Evolutionary conservation across 2,329 filamentous ascomycete species (phyloP).

Genomic region (Penicillium sp.): DNA sequence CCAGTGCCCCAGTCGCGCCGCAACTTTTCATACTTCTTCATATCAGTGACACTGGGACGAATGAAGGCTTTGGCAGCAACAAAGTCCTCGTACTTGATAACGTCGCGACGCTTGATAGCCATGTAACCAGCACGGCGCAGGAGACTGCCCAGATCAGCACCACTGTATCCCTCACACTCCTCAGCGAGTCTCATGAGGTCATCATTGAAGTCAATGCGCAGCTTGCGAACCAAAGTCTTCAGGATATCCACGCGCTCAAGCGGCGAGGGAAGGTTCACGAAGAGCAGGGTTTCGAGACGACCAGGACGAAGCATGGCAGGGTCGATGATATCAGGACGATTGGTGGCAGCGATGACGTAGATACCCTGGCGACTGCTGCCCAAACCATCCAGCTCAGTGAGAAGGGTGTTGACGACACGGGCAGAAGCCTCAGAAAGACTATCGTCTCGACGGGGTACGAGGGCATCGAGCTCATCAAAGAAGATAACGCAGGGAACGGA

Average conservation of each 20-base stretch:
- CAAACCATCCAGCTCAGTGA: constrained; percentile 90
- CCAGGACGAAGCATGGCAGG: constrained; percentile 91
- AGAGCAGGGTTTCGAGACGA: constrained; percentile 81
- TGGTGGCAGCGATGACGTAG: constrained; percentile 92
- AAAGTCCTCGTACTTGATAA: constrained; percentile 48
- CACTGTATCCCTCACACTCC: constrained; percentile 75
- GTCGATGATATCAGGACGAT: constrained; percentile 94
- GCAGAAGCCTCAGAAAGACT: constrained; percentile 76
- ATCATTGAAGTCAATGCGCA: constrained; percentile 52
- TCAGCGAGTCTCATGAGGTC: constrained; percentile 64
- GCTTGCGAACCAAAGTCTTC: constrained; percentile 58
- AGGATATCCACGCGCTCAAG: constrained; percentile 84
- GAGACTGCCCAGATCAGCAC: constrained; percentile 62
- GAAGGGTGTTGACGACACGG: constrained; percentile 88
- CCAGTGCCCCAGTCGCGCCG: constrained; percentile 49
- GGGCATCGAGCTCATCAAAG: constrained; percentile 94
- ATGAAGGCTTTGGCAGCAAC: constrained; percentile 40
- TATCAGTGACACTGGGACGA: constrained; percentile 54
- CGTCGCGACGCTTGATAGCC: constrained; percentile 51
- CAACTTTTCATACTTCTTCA: constrained; percentile 57
- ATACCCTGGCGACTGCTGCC: constrained; percentile 73
- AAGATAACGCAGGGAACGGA: constrained; percentile 92
- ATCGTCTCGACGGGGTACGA: constrained; percentile 81
- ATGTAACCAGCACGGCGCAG: constrained; percentile 59
- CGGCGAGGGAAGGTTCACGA: constrained; percentile 78